Evolutionary conservation across 306 rosid species (phyloP).

Genomic region (Macrotyloma uniflorum): DNA sequence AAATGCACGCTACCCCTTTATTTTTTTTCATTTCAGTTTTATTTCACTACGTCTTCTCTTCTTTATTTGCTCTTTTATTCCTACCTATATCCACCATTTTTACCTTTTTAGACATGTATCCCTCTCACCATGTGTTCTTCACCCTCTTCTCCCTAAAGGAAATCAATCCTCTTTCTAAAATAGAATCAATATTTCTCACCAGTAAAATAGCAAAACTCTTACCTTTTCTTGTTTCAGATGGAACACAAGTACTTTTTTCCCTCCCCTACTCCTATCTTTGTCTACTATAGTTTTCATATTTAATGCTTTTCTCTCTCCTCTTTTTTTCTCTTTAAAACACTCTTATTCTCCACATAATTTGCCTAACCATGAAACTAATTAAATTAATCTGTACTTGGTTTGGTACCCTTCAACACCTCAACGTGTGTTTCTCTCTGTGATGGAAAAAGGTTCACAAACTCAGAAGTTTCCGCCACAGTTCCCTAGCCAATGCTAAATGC

Average conservation of each 20-base stretch:
- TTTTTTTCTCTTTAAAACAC: neutral
- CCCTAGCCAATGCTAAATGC: too few relatives aligned
- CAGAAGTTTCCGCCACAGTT: too few relatives aligned
- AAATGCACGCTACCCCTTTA: constrained; percentile 45
- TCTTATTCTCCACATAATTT: neutral
- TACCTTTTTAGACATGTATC: neutral
- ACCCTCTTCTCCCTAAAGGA: neutral
- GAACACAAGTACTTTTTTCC: neutral
- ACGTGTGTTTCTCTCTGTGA: too few relatives aligned
- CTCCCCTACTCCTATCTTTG: neutral
- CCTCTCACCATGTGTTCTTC: neutral
- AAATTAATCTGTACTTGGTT: too few relatives aligned
- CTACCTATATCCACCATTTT: too few relatives aligned
- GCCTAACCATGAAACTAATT: too few relatives aligned
- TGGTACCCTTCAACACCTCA: neutral
- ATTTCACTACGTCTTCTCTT: too few relatives aligned
- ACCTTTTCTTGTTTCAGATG: constrained; percentile 28
- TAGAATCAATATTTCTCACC: neutral
- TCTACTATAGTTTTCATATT: neutral
- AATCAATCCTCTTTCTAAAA: neutral
- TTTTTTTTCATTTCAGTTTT: neutral
- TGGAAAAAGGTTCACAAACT: too few relatives aligned
- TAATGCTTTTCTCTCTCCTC: neutral
- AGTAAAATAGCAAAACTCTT: constrained; percentile 19
- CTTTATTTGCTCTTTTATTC: too few relatives aligned